Evolutionary conservation across 306 rosid genomes (phyloP).

Genomic region (Betula pendula): DNA sequence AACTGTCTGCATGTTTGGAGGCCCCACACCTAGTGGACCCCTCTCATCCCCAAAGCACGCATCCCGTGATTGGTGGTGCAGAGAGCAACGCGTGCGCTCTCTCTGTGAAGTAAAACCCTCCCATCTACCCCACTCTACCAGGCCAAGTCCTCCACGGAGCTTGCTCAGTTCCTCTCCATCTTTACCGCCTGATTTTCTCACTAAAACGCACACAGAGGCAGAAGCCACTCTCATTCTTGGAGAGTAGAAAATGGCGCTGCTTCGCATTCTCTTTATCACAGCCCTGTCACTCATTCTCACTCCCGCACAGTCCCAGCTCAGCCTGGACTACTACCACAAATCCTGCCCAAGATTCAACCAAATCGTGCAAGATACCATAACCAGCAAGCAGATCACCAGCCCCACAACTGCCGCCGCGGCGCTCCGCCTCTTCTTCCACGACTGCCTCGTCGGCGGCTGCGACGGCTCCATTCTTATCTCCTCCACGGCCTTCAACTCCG

Average conservation of each 20-base stretch:
- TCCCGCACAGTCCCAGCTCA: conserved; percentile 27
- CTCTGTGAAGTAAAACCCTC: conserved; percentile 2
- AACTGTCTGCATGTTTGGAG: not conserved
- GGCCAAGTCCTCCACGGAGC: not conserved
- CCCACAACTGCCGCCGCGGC: conserved; percentile 48
- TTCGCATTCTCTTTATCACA: conserved; percentile 14
- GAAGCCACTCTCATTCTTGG: not conserved
- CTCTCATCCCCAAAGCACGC: not conserved
- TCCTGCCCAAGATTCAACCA: conserved; percentile 46
- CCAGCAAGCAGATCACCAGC: conserved; percentile 35
- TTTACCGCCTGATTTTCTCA: not conserved
- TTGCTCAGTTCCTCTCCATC: not conserved
- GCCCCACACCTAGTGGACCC: conserved; percentile 1
- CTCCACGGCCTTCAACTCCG: conserved; percentile 47
- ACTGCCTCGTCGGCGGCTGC: conserved; percentile 49
- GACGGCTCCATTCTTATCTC: conserved; percentile 53
- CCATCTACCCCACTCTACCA: not conserved
- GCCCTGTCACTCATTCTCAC: conserved; percentile 4
- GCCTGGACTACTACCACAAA: conserved; percentile 41
- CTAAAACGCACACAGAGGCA: too few relatives aligned
- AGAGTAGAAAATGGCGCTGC: conserved; percentile 4
- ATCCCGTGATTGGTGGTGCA: conserved; percentile 42
- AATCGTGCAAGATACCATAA: conserved; percentile 21
- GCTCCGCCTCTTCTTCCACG: conserved; percentile 58
- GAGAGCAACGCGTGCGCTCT: too few relatives aligned